phyloP scores from a whole-genome alignment of 2,329 filamentous ascomycete genomes.

The Fusarium torulosum region DNA sequence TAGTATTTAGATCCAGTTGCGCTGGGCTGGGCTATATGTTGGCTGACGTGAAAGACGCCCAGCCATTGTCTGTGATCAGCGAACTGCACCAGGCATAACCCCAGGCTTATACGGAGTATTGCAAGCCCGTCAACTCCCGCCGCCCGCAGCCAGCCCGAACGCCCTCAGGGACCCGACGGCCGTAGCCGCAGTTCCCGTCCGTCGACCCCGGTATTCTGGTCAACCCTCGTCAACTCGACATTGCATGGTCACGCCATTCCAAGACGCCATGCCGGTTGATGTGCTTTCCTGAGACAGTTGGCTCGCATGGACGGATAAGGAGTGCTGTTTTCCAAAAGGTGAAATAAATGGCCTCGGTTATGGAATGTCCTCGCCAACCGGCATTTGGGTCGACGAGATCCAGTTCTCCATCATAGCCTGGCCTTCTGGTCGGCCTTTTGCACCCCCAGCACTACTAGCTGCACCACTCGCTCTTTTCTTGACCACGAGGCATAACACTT shows the following conservation, averaged over 20 bases:
- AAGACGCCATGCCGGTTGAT: constrained; percentile 21
- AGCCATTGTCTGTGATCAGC: constrained; percentile 5
- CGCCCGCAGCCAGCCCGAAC: constrained; percentile 19
- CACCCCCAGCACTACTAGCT: constrained; percentile 46
- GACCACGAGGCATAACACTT: constrained; percentile 91
- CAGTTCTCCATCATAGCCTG: constrained; percentile 86
- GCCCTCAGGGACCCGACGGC: constrained; percentile 32
- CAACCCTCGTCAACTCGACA: constrained; percentile 22
- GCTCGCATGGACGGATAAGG: constrained; percentile 1
- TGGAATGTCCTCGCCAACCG: constrained; percentile 54
- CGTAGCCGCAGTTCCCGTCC: constrained; percentile 43
- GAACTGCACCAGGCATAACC: constrained; percentile 3
- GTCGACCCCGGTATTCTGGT: constrained; percentile 26
- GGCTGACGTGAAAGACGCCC: constrained; percentile 5
- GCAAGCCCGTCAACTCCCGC: constrained; percentile 13
- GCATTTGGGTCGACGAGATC: constrained; percentile 82
- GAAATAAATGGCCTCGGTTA: constrained; percentile 35
- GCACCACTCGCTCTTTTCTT: constrained; percentile 68
- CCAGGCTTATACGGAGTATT: background rate
- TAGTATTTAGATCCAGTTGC: constrained; percentile 1
- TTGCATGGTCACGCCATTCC: constrained; percentile 33
- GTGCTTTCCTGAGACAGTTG: constrained; percentile 26
- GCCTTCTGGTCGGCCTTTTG: constrained; percentile 55
- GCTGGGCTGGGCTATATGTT: background rate
- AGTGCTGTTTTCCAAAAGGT: background rate